phyloP scores from a whole-genome alignment of 352 stramenopile genomes.

The Salisapilia sapeloensis region DNA sequence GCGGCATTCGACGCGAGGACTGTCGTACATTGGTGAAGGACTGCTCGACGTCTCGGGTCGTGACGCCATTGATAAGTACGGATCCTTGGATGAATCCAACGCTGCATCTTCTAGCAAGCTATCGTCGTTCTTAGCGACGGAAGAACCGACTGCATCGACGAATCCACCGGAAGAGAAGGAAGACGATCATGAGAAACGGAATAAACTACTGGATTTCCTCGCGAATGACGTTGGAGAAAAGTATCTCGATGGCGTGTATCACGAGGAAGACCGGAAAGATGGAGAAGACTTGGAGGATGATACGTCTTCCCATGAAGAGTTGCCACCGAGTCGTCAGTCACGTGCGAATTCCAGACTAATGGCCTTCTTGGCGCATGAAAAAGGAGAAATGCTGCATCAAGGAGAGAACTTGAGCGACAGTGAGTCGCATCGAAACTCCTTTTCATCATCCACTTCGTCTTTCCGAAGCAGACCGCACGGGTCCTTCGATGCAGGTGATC shows the following conservation, averaged over 20 bases:
- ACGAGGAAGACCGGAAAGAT: constrained; percentile 20
- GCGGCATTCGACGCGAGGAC: constrained; percentile 10
- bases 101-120: constrained; percentile 13
- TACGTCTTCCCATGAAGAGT: constrained; percentile 5
- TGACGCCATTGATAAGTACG: constrained; percentile 20
- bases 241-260: constrained; percentile 56
- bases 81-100: neutral
- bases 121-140: constrained; percentile 21
- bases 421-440: constrained; percentile 3
- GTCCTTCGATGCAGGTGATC: too few species aligned
- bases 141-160: constrained; percentile 6
- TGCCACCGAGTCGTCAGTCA: constrained; percentile 8
- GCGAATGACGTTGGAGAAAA: constrained; percentile 49
- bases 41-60: constrained; percentile 29
- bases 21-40: constrained; percentile 57
- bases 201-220: constrained; percentile 58
- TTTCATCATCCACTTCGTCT: constrained; percentile 12
- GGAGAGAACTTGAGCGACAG: constrained; percentile 8
- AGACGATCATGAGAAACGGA: constrained; percentile 17
- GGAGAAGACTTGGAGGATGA: constrained; percentile 8
- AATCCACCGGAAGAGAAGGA: neutral
- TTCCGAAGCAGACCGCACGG: constrained; percentile 1
- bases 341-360: constrained; percentile 30
- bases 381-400: constrained; percentile 20
- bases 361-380: constrained; percentile 38